Conservation (phyloP, 2,329 filamentous ascomycete genomes). For the Xylariaceae sp. region DNA sequence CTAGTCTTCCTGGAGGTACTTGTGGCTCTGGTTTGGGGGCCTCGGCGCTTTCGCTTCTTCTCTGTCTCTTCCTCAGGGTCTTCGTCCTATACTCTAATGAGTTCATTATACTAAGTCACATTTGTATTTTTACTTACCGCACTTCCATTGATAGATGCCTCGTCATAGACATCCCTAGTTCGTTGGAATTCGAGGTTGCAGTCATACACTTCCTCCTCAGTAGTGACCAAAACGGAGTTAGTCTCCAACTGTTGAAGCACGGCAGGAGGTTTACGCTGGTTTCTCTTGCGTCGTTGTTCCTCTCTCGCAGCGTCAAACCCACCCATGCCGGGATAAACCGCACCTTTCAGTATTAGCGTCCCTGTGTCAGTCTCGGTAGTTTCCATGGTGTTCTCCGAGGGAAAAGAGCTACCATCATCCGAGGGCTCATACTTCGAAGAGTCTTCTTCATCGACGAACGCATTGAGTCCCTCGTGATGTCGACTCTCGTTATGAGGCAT, state of each 20-base stretch:
- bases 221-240: constrained; percentile 65
- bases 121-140: constrained; percentile 46
- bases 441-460: constrained; percentile 22
- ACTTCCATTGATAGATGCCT: constrained; percentile 55
- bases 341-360: constrained; percentile 61
- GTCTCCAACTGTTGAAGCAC: constrained; percentile 68
- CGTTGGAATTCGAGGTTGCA: constrained; percentile 53
- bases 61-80: constrained; percentile 19
- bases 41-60: constrained; percentile 15
- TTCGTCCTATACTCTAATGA: constrained; percentile 29
- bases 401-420: constrained; percentile 33
- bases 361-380: constrained; percentile 30
- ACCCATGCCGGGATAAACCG: constrained; percentile 77
- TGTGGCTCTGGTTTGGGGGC: constrained; percentile 5
- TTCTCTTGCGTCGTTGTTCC: constrained; percentile 72
- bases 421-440: constrained; percentile 35
- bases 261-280: constrained; percentile 76
- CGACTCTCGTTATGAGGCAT: constrained; percentile 3
- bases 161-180: constrained; percentile 62
- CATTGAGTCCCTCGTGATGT: constrained; percentile 13
- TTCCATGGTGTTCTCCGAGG: constrained; percentile 35
- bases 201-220: constrained; percentile 67
- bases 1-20: constrained; percentile 18
- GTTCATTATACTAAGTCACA: constrained; percentile 3
- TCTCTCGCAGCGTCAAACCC: constrained; percentile 80